These are phyloP conservation scores for Trichopus zeylanicus DNA, from an alignment of 116 monocot species.

Conservation along the genomic window DNA sequence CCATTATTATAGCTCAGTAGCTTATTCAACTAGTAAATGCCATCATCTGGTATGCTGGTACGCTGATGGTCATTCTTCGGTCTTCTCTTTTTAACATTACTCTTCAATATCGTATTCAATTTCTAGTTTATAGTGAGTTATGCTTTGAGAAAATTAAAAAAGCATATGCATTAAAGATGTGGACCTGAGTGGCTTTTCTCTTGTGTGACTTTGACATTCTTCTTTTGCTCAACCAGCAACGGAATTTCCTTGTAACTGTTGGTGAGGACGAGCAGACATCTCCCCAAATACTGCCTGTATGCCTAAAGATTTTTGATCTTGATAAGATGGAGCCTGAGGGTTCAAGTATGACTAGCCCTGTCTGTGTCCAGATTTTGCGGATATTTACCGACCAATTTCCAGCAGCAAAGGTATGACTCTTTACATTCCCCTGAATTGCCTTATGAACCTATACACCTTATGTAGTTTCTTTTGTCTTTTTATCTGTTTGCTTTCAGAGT, in stretches of 20 bases:
- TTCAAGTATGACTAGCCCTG: constrained; percentile 69
- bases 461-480: no score
- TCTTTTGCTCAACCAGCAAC: constrained; percentile 56
- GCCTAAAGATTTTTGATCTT: constrained; percentile 89
- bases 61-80: no score
- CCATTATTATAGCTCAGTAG: no score
- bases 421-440: neutral
- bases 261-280: constrained; percentile 86
- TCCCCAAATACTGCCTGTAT: constrained; percentile 47
- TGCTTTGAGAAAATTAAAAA: no score
- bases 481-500: no score
- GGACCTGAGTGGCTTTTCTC: neutral
- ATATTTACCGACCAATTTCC: constrained; percentile 91
- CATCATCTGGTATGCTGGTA: no score
- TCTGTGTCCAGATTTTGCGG: constrained; percentile 75
- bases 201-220: constrained; percentile 6
- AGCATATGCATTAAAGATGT: no score
- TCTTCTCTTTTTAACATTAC: no score
- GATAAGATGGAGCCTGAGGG: constrained; percentile 92
- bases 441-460: no score
- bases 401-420: constrained; percentile 54
- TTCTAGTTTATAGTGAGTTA: no score
- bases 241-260: constrained; percentile 77
- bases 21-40: no score
- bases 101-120: no score